These are phyloP conservation scores for Aspergillus melleus DNA, from an alignment of 2,329 filamentous ascomycete species.

Conservation along the genomic window DNA sequence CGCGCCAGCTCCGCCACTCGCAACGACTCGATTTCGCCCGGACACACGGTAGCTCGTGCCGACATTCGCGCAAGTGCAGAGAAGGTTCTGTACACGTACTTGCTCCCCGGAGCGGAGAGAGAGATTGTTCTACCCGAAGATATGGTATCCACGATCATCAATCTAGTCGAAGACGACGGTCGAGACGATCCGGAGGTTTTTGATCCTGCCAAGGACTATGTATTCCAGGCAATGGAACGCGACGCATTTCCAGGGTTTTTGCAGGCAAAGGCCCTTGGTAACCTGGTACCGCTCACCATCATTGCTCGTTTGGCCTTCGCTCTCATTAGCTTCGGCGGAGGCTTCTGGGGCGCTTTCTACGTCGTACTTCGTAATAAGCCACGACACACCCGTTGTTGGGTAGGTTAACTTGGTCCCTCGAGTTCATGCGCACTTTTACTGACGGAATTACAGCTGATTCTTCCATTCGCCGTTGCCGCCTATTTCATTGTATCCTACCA, in stretches of 20 bases:
- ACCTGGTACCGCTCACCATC: conserved; percentile 87
- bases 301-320: conserved; percentile 83
- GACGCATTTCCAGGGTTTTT: conserved; percentile 98
- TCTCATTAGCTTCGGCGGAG: conserved; percentile 82
- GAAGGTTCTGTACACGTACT: conserved; percentile 97
- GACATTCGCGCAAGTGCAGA: conserved; percentile 93
- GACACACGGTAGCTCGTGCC: conserved; percentile 78
- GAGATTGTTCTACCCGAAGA: conserved; percentile 90
- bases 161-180: conserved; percentile 83
- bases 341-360: conserved; percentile 90
- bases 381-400: conserved; percentile 76
- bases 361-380: conserved; percentile 86
- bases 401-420: conserved; percentile 50
- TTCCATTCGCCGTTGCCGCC: conserved; percentile 88
- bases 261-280: conserved; percentile 90
- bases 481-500: conserved; percentile 91
- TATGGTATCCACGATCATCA: conserved; percentile 82
- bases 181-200: conserved; percentile 97
- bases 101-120: conserved; percentile 90
- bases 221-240: conserved; percentile 99
- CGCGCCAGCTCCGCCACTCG: conserved; percentile 62
- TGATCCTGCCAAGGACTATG: conserved; percentile 96
- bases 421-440: conserved; percentile 16
- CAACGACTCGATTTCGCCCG: conserved; percentile 78
- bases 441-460: conserved; percentile 59